phyloP scores from a whole-genome alignment of 805 yeast species.

The Candida sonorensis region DNA sequence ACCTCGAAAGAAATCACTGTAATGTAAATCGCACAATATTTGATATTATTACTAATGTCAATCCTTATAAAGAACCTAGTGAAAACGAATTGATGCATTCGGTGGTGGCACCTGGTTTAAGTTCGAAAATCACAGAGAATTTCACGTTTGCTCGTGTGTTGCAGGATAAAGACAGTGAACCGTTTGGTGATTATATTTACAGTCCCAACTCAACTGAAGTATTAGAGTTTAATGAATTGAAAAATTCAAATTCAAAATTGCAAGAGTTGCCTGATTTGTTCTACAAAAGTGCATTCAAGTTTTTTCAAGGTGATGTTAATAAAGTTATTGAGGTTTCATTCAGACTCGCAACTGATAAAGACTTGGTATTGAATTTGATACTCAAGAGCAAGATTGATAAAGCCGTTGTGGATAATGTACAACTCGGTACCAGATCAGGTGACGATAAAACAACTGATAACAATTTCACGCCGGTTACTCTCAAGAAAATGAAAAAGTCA shows the following conservation, averaged over 20 bases:
- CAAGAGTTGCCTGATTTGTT: conserved; percentile 33
- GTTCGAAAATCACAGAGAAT: conserved; percentile 12
- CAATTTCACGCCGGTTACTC: no score
- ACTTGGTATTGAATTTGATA: background rate
- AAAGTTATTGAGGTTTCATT: conserved; percentile 31
- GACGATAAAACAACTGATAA: background rate
- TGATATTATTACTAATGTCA: conserved; percentile 14
- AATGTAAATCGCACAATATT: conserved; percentile 9
- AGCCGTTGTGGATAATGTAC: no score
- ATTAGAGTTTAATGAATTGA: conserved; percentile 29
- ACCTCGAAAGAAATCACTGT: conserved; percentile 6
- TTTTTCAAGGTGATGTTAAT: conserved; percentile 37
- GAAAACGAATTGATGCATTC: no score
- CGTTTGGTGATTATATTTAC: conserved; percentile 9
- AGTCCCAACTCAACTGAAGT: conserved; percentile 18
- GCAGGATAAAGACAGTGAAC: background rate
- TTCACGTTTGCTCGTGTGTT: background rate
- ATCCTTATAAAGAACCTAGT: conserved; percentile 1
- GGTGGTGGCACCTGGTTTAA: no score
- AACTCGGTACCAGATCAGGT: background rate
- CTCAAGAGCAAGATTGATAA: no score
- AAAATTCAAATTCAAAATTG: conserved; percentile 29
- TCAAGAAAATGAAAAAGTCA: background rate
- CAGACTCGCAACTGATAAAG: conserved; percentile 17
- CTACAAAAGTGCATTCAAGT: conserved; percentile 30